Percentiles rank a stretch among this genome's conserved stretches.
These are phyloP conservation scores for Pseudoscleropodium purum DNA, from an alignment of 225 moss, liverwort and hornwort genomes.

Conservation along the genomic window DNA sequence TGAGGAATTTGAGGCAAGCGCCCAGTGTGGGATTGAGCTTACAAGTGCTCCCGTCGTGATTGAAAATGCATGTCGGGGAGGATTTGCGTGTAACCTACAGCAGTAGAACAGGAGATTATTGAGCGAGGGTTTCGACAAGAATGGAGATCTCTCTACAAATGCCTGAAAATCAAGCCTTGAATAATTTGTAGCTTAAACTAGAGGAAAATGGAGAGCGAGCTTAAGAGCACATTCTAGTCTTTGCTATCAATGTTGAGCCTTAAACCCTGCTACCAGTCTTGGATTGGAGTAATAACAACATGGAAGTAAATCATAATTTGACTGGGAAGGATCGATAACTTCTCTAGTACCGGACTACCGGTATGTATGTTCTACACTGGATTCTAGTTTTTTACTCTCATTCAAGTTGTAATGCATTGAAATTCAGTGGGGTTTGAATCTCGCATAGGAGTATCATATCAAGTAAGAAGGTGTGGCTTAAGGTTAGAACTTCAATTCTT, in stretches of 20 bases:
- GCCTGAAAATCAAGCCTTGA: background rate
- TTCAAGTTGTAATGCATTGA: background rate
- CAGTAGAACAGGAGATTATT: background rate
- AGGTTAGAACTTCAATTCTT: background rate
- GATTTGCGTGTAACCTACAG: background rate
- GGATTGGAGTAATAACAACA: background rate
- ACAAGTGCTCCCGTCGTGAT: slow-evolving; percentile 12
- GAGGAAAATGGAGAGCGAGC: background rate
- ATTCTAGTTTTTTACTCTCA: background rate
- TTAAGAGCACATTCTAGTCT: background rate
- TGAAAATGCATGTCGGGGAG: background rate
- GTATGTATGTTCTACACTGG: background rate
- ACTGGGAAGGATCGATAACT: background rate
- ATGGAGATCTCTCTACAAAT: background rate
- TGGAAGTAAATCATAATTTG: background rate
- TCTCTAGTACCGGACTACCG: background rate
- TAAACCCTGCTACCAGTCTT: background rate
- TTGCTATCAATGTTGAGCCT: background rate
- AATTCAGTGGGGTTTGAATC: background rate
- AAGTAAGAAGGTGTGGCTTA: background rate
- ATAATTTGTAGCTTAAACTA: background rate
- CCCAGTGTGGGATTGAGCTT: slow-evolving; percentile 34
- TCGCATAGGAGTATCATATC: background rate
- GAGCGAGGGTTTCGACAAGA: background rate
- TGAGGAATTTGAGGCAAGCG: slow-evolving; percentile 16